phyloP scores from a whole-genome alignment of 208 protist genomes.

The Sergeia podlipaevii region DNA sequence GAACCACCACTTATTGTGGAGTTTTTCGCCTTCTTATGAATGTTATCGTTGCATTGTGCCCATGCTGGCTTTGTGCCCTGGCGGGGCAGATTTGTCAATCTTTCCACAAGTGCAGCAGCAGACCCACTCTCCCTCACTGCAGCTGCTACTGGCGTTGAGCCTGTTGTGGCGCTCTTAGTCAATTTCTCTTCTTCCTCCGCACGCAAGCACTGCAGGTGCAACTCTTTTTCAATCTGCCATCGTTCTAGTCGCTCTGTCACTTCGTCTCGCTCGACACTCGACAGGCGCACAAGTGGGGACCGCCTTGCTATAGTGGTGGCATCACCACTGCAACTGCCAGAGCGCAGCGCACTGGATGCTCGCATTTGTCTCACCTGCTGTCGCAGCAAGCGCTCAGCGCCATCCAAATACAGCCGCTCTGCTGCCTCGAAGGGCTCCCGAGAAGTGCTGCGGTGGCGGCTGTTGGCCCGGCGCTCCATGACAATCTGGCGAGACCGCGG shows the following conservation, averaged over 20 bases:
- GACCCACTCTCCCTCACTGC: neutral
- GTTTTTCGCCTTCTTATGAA: too few relatives aligned
- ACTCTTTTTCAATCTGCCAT: constrained; percentile 42
- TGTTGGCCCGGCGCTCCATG: constrained; percentile 2
- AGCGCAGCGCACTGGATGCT: too few relatives aligned
- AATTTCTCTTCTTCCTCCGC: constrained; percentile 15
- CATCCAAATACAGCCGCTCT: constrained; percentile 76
- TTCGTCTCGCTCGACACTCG: constrained; percentile 13
- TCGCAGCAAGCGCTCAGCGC: constrained; percentile 61
- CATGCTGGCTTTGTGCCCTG: neutral
- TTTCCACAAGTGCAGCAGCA: neutral
- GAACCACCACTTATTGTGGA: neutral
- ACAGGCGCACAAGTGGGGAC: constrained; percentile 28
- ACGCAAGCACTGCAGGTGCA: constrained; percentile 21
- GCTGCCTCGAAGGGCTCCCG: constrained; percentile 51
- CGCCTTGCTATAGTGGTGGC: too few relatives aligned
- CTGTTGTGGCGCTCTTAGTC: neutral
- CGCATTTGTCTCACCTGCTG: constrained; percentile 75
- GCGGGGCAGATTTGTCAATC: too few relatives aligned
- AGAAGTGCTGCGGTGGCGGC: neutral
- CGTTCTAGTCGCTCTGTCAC: constrained; percentile 45
- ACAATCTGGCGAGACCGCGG: constrained; percentile 30
- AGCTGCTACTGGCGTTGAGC: neutral
- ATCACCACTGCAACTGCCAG: too few relatives aligned
- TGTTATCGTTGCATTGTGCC: too few relatives aligned